A percentile compares a stretch with the other conserved stretches of the same genome.
Conservation (phyloP, 2,329 filamentous ascomycete genomes). For the Helicocarpus griseus region DNA sequence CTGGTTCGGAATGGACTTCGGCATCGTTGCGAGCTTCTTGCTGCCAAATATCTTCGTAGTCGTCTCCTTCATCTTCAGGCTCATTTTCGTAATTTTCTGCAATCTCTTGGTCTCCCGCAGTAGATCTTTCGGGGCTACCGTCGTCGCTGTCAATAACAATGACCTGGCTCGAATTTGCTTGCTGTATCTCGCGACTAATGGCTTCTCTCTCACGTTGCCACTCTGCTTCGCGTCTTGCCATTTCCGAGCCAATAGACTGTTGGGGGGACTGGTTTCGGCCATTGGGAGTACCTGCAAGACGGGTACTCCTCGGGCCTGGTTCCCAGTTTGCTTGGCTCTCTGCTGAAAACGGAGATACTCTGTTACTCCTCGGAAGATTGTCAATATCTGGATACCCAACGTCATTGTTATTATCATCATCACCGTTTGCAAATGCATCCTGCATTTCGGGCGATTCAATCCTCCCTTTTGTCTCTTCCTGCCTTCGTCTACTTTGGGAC, state of each 20-base stretch:
- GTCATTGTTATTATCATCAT: not conserved
- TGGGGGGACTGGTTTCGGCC: not conserved
- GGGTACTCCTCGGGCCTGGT: not conserved
- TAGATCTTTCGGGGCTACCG: slow-evolving; percentile 5
- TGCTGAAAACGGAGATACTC: not conserved
- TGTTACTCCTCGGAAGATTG: not conserved
- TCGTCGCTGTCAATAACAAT: slow-evolving; percentile 35
- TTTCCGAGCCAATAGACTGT: slow-evolving; percentile 12
- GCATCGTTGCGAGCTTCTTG: slow-evolving; percentile 34
- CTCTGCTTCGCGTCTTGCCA: slow-evolving; percentile 27
- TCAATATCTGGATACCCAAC: not conserved
- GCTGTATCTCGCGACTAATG: slow-evolving; percentile 34
- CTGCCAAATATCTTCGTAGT: slow-evolving; percentile 40
- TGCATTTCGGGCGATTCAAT: slow-evolving; percentile 8
- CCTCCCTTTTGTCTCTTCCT: not conserved
- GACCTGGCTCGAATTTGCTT: slow-evolving; percentile 33
- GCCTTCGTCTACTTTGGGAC: slow-evolving; percentile 4
- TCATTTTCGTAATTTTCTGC: slow-evolving; percentile 9
- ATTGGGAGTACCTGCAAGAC: not conserved
- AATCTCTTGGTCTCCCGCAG: slow-evolving; percentile 8
- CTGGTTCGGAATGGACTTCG: slow-evolving; percentile 22
- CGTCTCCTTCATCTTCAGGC: slow-evolving; percentile 22
- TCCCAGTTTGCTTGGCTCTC: not conserved
- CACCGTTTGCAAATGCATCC: slow-evolving; percentile 8
- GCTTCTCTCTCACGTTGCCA: slow-evolving; percentile 38